Conservation (phyloP, 305 asterid genomes). For the Caryopteris hybrid region DNA sequence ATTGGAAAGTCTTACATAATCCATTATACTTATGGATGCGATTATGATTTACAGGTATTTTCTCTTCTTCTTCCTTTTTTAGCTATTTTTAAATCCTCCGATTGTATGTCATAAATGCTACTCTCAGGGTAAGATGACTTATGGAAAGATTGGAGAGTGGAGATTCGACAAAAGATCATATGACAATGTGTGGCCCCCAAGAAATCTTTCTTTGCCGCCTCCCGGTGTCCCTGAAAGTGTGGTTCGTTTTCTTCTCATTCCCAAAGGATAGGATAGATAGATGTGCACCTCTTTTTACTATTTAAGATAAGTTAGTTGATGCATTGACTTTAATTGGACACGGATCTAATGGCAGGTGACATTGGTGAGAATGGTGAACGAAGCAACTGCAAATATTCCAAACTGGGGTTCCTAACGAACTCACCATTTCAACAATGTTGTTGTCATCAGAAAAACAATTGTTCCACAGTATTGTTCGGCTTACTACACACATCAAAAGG, state of each 20-base stretch:
- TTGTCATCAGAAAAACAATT: background rate
- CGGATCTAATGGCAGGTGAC: slow-evolving; percentile 64
- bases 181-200: slow-evolving; percentile 62
- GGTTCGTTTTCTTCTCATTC: slow-evolving; percentile 36
- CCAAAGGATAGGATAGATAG: background rate
- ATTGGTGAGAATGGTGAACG: slow-evolving; percentile 92
- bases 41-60: slow-evolving; percentile 74
- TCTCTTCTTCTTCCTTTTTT: background rate
- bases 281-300: background rate
- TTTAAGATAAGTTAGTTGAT: too few species aligned
- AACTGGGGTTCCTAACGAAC: slow-evolving; percentile 73
- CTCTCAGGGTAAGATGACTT: slow-evolving; percentile 70
- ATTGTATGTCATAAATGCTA: background rate
- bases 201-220: slow-evolving; percentile 84
- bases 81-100: background rate
- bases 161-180: slow-evolving; percentile 92
- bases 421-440: background rate
- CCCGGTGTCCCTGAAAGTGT: slow-evolving; percentile 92
- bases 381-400: slow-evolving; percentile 85
- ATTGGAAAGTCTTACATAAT: slow-evolving; percentile 73
- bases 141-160: slow-evolving; percentile 93
- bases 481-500: background rate
- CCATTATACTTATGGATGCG: slow-evolving; percentile 93
- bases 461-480: background rate
- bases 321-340: background rate